phyloP scores from a whole-genome alignment of 352 stramenopile genomes.

The Globisporangium cystogenes region DNA sequence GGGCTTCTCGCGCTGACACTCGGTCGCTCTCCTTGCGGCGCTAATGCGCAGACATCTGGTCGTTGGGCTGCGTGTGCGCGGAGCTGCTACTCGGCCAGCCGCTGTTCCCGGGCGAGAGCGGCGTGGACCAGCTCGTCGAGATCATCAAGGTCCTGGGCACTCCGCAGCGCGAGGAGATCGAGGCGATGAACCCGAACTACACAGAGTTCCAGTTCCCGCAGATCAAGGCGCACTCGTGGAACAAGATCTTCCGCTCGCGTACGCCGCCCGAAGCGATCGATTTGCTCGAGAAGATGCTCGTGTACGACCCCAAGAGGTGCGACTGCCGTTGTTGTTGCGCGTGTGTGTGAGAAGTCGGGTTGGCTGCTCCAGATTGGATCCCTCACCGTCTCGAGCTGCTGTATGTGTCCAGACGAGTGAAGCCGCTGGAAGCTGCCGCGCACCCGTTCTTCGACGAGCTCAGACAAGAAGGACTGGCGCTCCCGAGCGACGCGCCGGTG shows the following conservation, averaged over 20 bases:
- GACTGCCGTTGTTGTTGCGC: constrained; percentile 25
- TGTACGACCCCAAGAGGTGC: constrained; percentile 94
- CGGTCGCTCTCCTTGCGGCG: constrained; percentile 6
- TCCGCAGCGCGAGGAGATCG: constrained; percentile 97
- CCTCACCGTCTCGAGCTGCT: constrained; percentile 4
- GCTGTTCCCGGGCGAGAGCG: constrained; percentile 98
- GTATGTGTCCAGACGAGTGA: constrained; percentile 36
- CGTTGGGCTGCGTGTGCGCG: constrained; percentile 96
- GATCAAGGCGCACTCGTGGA: constrained; percentile 98
- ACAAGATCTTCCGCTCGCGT: constrained; percentile 95
- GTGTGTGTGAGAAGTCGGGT: neutral
- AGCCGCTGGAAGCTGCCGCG: constrained; percentile 81
- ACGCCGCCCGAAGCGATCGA: constrained; percentile 96
- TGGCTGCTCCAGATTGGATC: neutral
- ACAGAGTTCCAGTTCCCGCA: constrained; percentile 99
- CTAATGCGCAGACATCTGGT: constrained; percentile 90
- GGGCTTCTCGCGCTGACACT: neutral
- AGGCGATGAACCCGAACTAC: constrained; percentile 99
- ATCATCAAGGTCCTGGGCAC: constrained; percentile 99
- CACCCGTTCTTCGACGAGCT: constrained; percentile 99
- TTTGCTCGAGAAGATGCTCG: constrained; percentile 95
- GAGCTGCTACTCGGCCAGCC: constrained; percentile 97
- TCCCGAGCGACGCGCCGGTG: constrained; percentile 84
- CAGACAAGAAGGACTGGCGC: constrained; percentile 62
- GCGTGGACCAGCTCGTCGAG: constrained; percentile 99